Percentiles rank a stretch among this genome's conserved stretches.
These are phyloP conservation scores for Trichosporon coremiiforme DNA, from an alignment of 1,284 basidiomycete genomes.

Conservation along the genomic window DNA sequence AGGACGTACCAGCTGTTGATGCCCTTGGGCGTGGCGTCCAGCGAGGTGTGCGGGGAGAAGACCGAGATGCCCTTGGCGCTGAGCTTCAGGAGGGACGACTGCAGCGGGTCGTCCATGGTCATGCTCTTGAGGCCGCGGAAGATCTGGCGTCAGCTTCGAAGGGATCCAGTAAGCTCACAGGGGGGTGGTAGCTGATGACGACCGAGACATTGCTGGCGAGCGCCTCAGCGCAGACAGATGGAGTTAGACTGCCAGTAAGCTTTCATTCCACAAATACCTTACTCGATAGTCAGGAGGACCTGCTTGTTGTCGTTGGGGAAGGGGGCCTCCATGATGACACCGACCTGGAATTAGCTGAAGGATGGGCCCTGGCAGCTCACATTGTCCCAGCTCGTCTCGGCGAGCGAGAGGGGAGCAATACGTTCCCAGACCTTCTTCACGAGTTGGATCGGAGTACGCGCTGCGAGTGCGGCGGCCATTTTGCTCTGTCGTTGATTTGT, in stretches of 20 bases:
- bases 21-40: conserved; percentile 78
- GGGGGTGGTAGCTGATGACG: conserved; percentile 85
- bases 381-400: conserved; percentile 83
- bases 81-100: conserved; percentile 75
- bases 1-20: conserved; percentile 72
- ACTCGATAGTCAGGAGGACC: conserved; percentile 85
- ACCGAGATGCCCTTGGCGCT: conserved; percentile 79
- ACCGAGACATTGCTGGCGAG: conserved; percentile 64
- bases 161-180: conserved; percentile 49
- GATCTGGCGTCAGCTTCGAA: conserved; percentile 57
- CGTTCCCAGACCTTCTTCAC: conserved; percentile 59
- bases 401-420: conserved; percentile 80
- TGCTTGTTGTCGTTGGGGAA: conserved; percentile 64
- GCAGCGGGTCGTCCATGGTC: conserved; percentile 75
- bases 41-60: conserved; percentile 82
- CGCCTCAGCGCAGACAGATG: conserved; percentile 75
- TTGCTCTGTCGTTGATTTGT: neutral
- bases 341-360: conserved; percentile 63
- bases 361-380: conserved; percentile 59
- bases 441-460: conserved; percentile 41
- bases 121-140: conserved; percentile 78
- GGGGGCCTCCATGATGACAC: conserved; percentile 79
- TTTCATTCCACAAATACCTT: conserved; percentile 38
- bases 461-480: conserved; percentile 21
- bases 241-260: conserved; percentile 65